These are phyloP conservation scores for Fusarium sacchari DNA, from an alignment of 2,329 filamentous ascomycete species.

Conservation along the genomic window DNA sequence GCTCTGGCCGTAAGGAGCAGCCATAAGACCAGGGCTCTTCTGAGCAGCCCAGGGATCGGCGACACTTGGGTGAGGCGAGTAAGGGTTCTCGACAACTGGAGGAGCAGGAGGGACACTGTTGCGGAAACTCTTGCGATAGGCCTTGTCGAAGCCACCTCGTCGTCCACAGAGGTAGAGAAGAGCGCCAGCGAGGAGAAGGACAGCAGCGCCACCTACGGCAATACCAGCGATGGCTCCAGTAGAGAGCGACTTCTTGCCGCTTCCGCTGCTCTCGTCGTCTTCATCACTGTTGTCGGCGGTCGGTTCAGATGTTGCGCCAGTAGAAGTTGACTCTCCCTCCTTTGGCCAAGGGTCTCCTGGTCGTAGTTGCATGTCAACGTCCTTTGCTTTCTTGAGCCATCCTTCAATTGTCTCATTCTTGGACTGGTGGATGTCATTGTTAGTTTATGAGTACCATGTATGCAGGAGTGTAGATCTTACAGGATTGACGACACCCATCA, in stretches of 20 bases:
- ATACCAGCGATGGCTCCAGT: slow-evolving; percentile 69
- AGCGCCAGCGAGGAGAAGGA: slow-evolving; percentile 54
- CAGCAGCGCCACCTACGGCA: slow-evolving; percentile 60
- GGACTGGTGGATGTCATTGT: slow-evolving; percentile 50
- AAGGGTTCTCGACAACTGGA: slow-evolving; percentile 28
- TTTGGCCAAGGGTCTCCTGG: slow-evolving; percentile 66
- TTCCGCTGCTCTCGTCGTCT: not conserved
- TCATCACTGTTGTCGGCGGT: slow-evolving; percentile 6
- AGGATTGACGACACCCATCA: slow-evolving; percentile 82
- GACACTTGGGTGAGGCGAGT: slow-evolving; percentile 28
- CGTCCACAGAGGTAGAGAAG: slow-evolving; percentile 61
- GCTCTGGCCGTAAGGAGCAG: slow-evolving; percentile 47
- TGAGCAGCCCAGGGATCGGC: slow-evolving; percentile 32
- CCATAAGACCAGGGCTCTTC: slow-evolving; percentile 34
- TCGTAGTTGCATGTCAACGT: slow-evolving; percentile 62
- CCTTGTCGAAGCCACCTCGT: slow-evolving; percentile 45
- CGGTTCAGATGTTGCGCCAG: slow-evolving; percentile 6
- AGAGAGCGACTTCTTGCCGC: slow-evolving; percentile 29
- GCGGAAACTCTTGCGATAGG: slow-evolving; percentile 43
- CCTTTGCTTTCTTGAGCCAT: slow-evolving; percentile 59
- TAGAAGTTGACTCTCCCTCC: slow-evolving; percentile 51
- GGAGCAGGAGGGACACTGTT: slow-evolving; percentile 16
- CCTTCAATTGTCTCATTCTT: slow-evolving; percentile 57
- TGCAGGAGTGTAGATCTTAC: slow-evolving; percentile 48
- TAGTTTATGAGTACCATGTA: not conserved